Conservation (phyloP, 2,329 filamentous ascomycete genomes). For the Zymoseptoria tritici region DNA sequence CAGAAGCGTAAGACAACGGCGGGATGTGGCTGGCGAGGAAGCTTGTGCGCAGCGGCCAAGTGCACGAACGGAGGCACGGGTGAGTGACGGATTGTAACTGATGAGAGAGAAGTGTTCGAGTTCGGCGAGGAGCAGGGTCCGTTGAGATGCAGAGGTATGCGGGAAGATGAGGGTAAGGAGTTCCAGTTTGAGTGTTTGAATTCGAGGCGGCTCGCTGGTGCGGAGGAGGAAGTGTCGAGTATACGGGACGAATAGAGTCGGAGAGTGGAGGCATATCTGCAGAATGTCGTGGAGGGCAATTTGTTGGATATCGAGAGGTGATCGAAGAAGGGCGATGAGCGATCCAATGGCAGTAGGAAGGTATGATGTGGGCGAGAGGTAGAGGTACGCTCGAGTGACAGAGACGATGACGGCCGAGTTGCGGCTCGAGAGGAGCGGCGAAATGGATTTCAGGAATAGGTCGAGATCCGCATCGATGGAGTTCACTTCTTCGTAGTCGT, state of each 20-base stretch:
- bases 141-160: conserved; percentile 64
- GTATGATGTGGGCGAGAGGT: conserved; percentile 73
- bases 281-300: conserved; percentile 92
- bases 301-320: conserved; percentile 79
- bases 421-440: conserved; percentile 79
- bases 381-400: conserved; percentile 75
- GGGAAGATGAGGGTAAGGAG: conserved; percentile 86
- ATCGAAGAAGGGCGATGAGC: conserved; percentile 74
- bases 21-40: conserved; percentile 58
- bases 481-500: conserved; percentile 49
- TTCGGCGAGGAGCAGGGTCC: conserved; percentile 83
- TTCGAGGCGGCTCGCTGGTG: conserved; percentile 66
- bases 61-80: conserved; percentile 82
- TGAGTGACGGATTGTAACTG: conserved; percentile 64
- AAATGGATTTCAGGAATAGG: conserved; percentile 70
- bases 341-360: conserved; percentile 71
- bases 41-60: conserved; percentile 88
- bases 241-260: conserved; percentile 78
- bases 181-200: conserved; percentile 90
- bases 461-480: conserved; percentile 75
- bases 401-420: conserved; percentile 90
- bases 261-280: conserved; percentile 71
- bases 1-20: conserved; percentile 73
- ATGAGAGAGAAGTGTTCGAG: conserved; percentile 80
- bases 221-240: conserved; percentile 83